phyloP scores from a whole-genome alignment of 805 yeast species.

The Lipomyces sp. region DNA sequence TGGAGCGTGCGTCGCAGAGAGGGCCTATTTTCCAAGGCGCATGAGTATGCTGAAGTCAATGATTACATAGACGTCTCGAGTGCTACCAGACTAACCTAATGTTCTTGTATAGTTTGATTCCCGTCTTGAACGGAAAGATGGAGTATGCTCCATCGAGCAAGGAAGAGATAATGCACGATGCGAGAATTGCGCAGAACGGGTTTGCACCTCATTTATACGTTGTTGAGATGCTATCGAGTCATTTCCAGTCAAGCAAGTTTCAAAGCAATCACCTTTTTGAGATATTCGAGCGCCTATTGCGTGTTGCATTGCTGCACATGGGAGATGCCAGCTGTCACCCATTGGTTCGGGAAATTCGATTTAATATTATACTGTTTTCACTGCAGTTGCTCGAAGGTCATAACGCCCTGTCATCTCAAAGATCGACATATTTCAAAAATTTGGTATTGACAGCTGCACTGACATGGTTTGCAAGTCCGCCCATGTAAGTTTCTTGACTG shows the following conservation, averaged over 20 bases:
- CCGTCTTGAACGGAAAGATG: constrained; percentile 70
- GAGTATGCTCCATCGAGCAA: constrained; percentile 84
- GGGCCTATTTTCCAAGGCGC: constrained; percentile 58
- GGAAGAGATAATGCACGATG: constrained; percentile 51
- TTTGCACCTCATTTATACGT: constrained; percentile 68
- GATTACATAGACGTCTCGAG: neutral
- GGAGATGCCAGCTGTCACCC: constrained; percentile 75
- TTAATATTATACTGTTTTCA: constrained; percentile 68
- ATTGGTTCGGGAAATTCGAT: constrained; percentile 67
- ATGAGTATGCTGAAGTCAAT: constrained; percentile 7
- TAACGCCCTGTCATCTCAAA: constrained; percentile 47
- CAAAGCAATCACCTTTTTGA: constrained; percentile 68
- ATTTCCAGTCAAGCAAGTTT: constrained; percentile 72
- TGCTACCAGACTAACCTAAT: neutral
- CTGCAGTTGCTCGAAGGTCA: constrained; percentile 62
- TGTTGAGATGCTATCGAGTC: constrained; percentile 65
- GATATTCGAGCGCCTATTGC: constrained; percentile 58
- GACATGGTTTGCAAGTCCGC: constrained; percentile 68
- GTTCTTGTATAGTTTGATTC: constrained; percentile 46
- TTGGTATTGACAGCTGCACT: constrained; percentile 63
- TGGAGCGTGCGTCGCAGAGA: constrained; percentile 52
- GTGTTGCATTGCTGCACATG: constrained; percentile 49
- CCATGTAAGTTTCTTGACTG: constrained; percentile 34
- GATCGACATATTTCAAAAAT: constrained; percentile 46
- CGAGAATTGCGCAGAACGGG: constrained; percentile 47